phyloP scores from a whole-genome alignment of 2,329 filamentous ascomycete species.

The Rhinocladiella similis region DNA sequence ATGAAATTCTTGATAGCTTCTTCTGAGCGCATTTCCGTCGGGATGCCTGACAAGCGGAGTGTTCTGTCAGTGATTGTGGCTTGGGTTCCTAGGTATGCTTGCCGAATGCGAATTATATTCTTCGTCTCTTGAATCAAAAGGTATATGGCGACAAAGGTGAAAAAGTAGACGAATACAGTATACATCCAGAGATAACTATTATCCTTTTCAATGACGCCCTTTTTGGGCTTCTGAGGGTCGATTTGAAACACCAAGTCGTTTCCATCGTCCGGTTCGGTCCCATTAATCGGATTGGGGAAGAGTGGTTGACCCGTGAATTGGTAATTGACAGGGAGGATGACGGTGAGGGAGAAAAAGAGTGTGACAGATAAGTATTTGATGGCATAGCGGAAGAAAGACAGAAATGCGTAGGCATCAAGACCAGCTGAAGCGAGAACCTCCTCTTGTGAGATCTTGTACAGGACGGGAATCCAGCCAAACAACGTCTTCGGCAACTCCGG shows the following conservation, averaged over 20 bases:
- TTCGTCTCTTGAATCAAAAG: constrained; percentile 80
- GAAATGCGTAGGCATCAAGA: constrained; percentile 92
- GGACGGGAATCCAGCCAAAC: constrained; percentile 87
- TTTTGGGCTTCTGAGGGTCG: constrained; percentile 30
- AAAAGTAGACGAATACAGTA: constrained; percentile 90
- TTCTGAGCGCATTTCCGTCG: constrained; percentile 74
- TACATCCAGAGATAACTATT: constrained; percentile 82
- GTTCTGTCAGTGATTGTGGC: constrained; percentile 95
- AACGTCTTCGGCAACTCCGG: constrained; percentile 80
- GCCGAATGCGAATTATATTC: constrained; percentile 79
- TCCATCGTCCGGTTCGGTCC: constrained; percentile 14
- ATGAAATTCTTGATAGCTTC: constrained; percentile 81
- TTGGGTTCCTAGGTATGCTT: constrained; percentile 89
- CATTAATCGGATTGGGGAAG: constrained; percentile 20
- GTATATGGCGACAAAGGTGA: constrained; percentile 78
- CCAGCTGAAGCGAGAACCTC: constrained; percentile 88
- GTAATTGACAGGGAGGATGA: constrained; percentile 84
- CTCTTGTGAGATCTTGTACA: constrained; percentile 83
- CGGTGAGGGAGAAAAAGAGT: constrained; percentile 74
- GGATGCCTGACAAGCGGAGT: constrained; percentile 87
- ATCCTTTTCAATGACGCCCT: constrained; percentile 36
- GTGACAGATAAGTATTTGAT: constrained; percentile 78
- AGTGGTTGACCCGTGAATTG: constrained; percentile 56
- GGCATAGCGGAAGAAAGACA: constrained; percentile 94
- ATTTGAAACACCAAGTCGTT: constrained; percentile 30